Base-by-base conservation (phyloP, 495 filamentous ascomycete species). In the Lasiosphaeria ovina region DNA sequence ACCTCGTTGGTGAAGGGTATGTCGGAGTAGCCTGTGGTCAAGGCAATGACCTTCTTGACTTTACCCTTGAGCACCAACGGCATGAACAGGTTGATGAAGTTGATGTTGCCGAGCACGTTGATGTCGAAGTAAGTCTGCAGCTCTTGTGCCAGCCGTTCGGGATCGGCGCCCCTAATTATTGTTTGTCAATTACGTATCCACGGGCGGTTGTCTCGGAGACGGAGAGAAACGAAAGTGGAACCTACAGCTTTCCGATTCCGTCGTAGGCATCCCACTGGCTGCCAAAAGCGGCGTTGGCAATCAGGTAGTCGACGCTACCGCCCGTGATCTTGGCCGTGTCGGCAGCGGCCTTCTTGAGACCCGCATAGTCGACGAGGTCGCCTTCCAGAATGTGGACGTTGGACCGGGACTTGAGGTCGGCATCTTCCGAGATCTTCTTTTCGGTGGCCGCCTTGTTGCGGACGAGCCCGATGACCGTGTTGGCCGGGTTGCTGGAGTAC, bases 41-140 rank as follows among this genome's bases (percentile, higher is more conserved):
- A 76, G 36, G 75, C 59, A 54, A 86, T 74, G 56, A 85, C 77
- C 64, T 86, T 87, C 65, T 85, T 85, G 47, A 56, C 63, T 11
- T 69, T 62, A 51, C 82, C 79, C 34, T 80, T 73, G 11, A 72
- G 64, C 50, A 86, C 66, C 3, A 84, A 76, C 7, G 83, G 82
- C 8, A 82, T 32, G 65, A 83, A 85, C 32, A 76, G 58, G 63
- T 81, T 78, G 64, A 79, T 77, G 34, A 81, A 72, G 60, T 85
- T 72, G 61, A 86, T 74, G 54, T 79, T 74, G 24, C 72, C 81
- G 48, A 81, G 36, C 35, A 79, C 72, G 60, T 85, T 85, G 57
- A 70, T 66, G 5, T 78, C 50, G 62, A 84, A 76, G 11, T 59
- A 35, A 71, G 69, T 70, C 31, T 42, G 38, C 34, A 67, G 55